Percentiles rank a stretch among this genome's conserved stretches.
phyloP scores from a whole-genome alignment of 2,329 filamentous ascomycete species.

The Colletotrichum australisinense region DNA sequence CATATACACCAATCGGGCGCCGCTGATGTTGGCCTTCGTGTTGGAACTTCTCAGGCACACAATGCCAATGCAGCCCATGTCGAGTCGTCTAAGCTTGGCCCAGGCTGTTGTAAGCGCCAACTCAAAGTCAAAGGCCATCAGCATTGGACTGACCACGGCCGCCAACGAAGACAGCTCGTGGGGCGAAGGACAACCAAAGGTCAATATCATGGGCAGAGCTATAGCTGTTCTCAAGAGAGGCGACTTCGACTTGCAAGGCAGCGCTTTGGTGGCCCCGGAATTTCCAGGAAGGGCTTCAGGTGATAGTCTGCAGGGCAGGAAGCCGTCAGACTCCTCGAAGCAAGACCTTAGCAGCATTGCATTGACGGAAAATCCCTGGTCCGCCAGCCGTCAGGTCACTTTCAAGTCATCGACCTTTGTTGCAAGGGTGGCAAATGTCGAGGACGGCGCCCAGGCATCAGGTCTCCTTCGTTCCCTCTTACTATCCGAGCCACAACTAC shows the following conservation, averaged over 20 bases:
- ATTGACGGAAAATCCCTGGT: constrained; percentile 53
- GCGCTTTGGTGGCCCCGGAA: constrained; percentile 37
- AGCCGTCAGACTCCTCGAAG: constrained; percentile 27
- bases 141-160: constrained; percentile 74
- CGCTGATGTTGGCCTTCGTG: constrained; percentile 84
- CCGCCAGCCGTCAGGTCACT: constrained; percentile 61
- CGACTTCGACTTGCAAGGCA: constrained; percentile 73
- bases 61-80: constrained; percentile 86
- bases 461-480: constrained; percentile 60
- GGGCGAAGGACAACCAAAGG: constrained; percentile 79
- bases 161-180: constrained; percentile 77
- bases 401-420: constrained; percentile 68
- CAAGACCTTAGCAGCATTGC: constrained; percentile 31
- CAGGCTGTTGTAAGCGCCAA: constrained; percentile 88
- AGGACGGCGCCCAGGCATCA: constrained; percentile 52
- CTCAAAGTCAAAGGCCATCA: constrained; percentile 80
- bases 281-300: constrained; percentile 35
- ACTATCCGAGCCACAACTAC: constrained; percentile 59
- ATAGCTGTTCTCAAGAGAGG: constrained; percentile 81
- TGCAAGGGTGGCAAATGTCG: constrained; percentile 60
- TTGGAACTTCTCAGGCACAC: constrained; percentile 80
- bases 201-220: constrained; percentile 79
- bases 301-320: constrained; percentile 23
- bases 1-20: constrained; percentile 82
- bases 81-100: constrained; percentile 84